Percentiles rank a stretch among this genome's conserved stretches.
Conservation (phyloP, 768 basidiomycete genomes). For the Tylopilus sp. region DNA sequence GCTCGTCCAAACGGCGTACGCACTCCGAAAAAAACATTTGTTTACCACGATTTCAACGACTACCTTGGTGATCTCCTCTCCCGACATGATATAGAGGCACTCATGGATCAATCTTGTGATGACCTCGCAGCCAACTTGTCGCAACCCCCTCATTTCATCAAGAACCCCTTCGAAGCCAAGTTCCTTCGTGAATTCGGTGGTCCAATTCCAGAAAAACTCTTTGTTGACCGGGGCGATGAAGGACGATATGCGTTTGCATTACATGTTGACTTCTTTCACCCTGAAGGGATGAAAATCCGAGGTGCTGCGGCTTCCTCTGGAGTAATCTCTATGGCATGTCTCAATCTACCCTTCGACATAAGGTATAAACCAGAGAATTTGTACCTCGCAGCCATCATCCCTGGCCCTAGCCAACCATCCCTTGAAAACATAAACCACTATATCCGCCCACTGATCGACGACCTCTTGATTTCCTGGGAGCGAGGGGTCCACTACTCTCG, state of each 20-base stretch:
- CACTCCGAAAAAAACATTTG: neutral
- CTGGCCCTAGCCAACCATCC: neutral
- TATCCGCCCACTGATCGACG: constrained; percentile 32
- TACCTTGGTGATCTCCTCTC: neutral
- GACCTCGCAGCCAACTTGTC: neutral
- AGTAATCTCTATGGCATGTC: neutral
- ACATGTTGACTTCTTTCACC: neutral
- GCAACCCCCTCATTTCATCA: neutral
- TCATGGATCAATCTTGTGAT: neutral
- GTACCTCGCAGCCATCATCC: neutral
- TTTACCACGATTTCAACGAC: neutral
- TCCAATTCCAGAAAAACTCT: neutral
- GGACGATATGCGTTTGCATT: neutral
- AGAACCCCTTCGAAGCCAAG: neutral
- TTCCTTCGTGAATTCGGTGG: neutral
- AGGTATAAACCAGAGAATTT: neutral
- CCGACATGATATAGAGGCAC: neutral
- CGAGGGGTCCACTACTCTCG: constrained; percentile 24
- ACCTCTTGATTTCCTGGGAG: constrained; percentile 31
- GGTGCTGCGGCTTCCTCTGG: neutral
- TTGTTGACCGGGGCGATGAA: neutral
- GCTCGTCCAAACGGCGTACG: too few species aligned
- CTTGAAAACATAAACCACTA: constrained; percentile 15
- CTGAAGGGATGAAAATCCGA: neutral
- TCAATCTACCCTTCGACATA: neutral